Evolutionary conservation across 495 filamentous ascomycete species (phyloP), one percentile per base, ranked within the genome.

Genomic region (Diplogelasinospora grovesii): DNA sequence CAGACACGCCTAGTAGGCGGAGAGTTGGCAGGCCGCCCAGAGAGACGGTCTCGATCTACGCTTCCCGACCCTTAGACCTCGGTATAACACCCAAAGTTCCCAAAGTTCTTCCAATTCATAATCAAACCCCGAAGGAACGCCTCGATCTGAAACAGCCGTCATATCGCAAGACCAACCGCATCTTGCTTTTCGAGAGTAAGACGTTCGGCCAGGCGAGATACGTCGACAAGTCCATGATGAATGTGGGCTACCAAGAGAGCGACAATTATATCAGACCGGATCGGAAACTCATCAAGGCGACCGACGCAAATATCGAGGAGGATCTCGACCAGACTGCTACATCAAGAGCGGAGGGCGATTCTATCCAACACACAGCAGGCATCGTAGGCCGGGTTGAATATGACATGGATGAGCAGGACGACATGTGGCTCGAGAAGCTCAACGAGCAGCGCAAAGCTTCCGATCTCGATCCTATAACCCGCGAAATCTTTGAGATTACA

Each of bases 341-440:
- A 11, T 50, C 71, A 1, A 77, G 70, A 24, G 64, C 60, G 10
- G 85, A 90, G 22, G 78, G 74, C 8, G 83, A 88, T 22, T 55
- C 65, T 3, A 29, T 49, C n/a, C 59, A 61, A 30, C 56, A 61
- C 30, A 46, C 56, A 1, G 53, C 57, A 5, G 63, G 61, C 22
- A 49, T 48, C 13, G 74, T 86, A 20, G 85, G 87, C 26, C 77
- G 86, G 22, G 92, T 96, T 27, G 92, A 99, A 52, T 99, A 99
- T 52, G 92, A 99, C 51, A 97, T 99, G 92, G 92, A 99, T 54
- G 92, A 97, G 61, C 92, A 99, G 56, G 92, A 99, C 57, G 89
- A 93, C 39, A 85, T 89, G 64, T 97, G 93, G 92, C 69, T 99
- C 18, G 83, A 93, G 41, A 76, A 77, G 28, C 78, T 86, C 48